Conservation (phyloP, 106 monocot species). For the Hemerocallis citrina region DNA sequence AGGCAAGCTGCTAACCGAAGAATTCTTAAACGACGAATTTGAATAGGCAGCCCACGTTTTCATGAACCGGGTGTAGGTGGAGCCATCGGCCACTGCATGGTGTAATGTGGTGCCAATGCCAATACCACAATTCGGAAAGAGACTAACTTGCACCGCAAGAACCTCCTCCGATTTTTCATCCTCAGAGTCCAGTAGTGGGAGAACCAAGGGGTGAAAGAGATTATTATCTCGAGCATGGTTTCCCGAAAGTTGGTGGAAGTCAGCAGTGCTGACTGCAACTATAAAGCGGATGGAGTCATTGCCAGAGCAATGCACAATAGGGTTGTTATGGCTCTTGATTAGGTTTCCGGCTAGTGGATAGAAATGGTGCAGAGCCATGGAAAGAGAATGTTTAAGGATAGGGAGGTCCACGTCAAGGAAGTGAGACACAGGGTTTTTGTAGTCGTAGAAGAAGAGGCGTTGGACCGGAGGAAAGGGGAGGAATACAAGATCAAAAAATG, state of each 20-base stretch:
- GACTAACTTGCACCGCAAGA: constrained; percentile 28
- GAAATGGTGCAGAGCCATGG: constrained; percentile 32
- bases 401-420: no score
- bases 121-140: constrained; percentile 26
- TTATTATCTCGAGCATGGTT: constrained; percentile 12
- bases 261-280: background rate
- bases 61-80: constrained; percentile 30
- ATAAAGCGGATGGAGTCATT: constrained; percentile 6
- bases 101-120: constrained; percentile 23
- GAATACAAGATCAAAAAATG: constrained; percentile 28
- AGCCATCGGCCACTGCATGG: constrained; percentile 33
- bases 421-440: background rate
- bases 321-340: background rate
- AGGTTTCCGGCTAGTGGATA: constrained; percentile 32
- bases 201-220: constrained; percentile 1
- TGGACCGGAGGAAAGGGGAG: constrained; percentile 25
- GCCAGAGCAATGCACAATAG: background rate
- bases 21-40: no score
- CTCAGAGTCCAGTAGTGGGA: no score
- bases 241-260: constrained; percentile 13
- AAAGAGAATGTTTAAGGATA: constrained; percentile 28
- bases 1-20: background rate
- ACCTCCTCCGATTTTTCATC: background rate
- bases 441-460: constrained; percentile 40
- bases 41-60: constrained; percentile 40